Percentiles rank a stretch among this genome's conserved stretches.
Conservation (phyloP, 108 stramenopile genomes). For the Schizochytrium sp. region DNA sequence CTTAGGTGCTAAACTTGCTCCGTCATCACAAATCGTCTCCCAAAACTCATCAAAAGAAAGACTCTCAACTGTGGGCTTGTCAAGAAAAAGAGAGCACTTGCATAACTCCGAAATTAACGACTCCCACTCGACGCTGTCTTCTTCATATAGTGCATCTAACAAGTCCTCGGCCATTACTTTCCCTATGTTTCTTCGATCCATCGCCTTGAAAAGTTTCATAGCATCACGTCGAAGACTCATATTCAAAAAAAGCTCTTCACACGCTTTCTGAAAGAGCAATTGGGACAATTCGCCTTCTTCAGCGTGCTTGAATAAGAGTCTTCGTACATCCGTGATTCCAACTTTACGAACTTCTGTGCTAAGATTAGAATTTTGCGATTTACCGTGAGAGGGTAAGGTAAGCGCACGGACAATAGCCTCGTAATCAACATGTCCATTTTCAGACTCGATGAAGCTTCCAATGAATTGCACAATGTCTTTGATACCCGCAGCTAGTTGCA, state of each 20-base stretch:
- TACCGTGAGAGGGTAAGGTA: background rate
- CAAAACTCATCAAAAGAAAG: background rate
- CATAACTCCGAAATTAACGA: background rate
- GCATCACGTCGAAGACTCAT: background rate
- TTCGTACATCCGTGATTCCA: background rate
- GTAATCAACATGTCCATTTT: conserved; percentile 28
- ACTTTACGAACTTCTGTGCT: background rate
- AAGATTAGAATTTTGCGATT: background rate
- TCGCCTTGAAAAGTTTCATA: conserved; percentile 17
- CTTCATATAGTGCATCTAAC: background rate
- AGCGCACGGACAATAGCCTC: conserved; percentile 6
- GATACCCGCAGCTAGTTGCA: background rate
- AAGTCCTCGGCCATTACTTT: background rate
- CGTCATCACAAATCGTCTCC: too few species aligned
- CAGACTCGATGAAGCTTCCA: background rate
- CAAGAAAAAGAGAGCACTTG: background rate
- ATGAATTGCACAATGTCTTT: background rate
- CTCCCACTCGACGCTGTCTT: background rate
- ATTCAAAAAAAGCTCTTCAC: background rate
- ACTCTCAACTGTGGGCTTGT: background rate
- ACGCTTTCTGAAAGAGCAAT: background rate
- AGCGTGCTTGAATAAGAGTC: background rate
- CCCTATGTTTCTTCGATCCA: background rate
- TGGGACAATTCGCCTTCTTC: background rate
- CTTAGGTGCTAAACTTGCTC: too few species aligned